Evolutionary conservation across 805 yeast species (phyloP).

Genomic region (Teunomyces funiuensis): DNA sequence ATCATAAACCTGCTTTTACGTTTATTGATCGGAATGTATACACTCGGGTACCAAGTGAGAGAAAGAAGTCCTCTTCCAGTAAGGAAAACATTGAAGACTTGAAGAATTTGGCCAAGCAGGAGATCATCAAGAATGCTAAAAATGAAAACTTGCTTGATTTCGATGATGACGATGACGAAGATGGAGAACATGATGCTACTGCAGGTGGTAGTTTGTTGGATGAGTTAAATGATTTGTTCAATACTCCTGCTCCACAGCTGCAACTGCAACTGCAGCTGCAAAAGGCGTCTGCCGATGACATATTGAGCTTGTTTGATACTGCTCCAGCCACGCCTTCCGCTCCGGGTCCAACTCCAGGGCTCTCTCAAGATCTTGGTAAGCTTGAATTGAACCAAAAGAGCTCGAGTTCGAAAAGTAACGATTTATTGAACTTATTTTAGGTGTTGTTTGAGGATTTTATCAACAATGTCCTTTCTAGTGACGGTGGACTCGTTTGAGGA

Average conservation of each 20-base stretch:
- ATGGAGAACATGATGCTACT: slow-evolving; percentile 13
- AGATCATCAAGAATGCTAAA: slow-evolving; percentile 60
- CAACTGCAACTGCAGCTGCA: slow-evolving; percentile 8
- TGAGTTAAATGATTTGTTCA: slow-evolving; percentile 74
- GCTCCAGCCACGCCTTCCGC: neutral
- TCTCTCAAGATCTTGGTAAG: slow-evolving; percentile 3
- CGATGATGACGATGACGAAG: slow-evolving; percentile 56
- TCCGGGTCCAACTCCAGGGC: slow-evolving; percentile 5
- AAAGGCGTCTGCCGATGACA: slow-evolving; percentile 37
- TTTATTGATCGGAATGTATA: slow-evolving; percentile 38
- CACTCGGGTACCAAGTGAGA: slow-evolving; percentile 9
- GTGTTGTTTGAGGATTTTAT: slow-evolving; percentile 5
- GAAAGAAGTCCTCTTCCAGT: slow-evolving; percentile 14
- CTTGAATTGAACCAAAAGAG: slow-evolving; percentile 1
- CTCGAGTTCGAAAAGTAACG: slow-evolving; percentile 21
- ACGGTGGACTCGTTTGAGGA: neutral
- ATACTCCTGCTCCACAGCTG: slow-evolving; percentile 29
- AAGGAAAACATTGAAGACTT: slow-evolving; percentile 66
- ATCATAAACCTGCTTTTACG: slow-evolving; percentile 75
- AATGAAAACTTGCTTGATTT: slow-evolving; percentile 85
- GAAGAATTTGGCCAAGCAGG: slow-evolving; percentile 73
- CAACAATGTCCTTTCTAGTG: slow-evolving; percentile 5
- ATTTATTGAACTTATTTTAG: slow-evolving; percentile 40
- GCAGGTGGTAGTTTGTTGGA: slow-evolving; percentile 46
- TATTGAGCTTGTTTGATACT: slow-evolving; percentile 44